Conservation (phyloP, 2,329 filamentous ascomycete genomes). For the Ascochyta rabiei region DNA sequence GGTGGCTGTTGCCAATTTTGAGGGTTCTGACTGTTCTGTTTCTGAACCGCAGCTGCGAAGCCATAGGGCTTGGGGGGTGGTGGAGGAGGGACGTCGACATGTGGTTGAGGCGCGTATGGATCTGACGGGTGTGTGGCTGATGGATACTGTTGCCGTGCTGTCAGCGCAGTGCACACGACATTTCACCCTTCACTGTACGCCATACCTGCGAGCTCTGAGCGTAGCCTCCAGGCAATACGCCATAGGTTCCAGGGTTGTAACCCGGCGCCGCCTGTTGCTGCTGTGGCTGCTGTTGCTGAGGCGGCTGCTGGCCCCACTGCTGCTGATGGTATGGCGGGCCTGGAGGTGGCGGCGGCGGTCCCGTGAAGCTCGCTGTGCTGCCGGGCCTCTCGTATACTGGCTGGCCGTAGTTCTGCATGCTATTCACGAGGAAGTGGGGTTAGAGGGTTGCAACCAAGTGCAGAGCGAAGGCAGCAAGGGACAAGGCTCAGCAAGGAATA, state of each 20-base stretch:
- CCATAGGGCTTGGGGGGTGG: slow-evolving; percentile 46
- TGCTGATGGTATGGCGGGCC: slow-evolving; percentile 39
- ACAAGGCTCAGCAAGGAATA: slow-evolving; percentile 10
- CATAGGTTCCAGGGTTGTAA: slow-evolving; percentile 44
- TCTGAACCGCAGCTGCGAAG: slow-evolving; percentile 37
- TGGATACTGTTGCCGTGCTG: neutral
- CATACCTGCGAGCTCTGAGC: slow-evolving; percentile 26
- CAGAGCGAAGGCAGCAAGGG: slow-evolving; percentile 15
- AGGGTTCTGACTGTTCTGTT: slow-evolving; percentile 13
- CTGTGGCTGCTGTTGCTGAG: slow-evolving; percentile 24
- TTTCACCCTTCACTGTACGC: neutral
- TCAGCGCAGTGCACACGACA: neutral
- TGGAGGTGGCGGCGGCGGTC: slow-evolving; percentile 30
- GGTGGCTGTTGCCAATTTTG: slow-evolving; percentile 27
- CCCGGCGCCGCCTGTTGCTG: slow-evolving; percentile 29
- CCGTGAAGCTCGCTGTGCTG: slow-evolving; percentile 38
- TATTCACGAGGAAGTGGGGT: slow-evolving; percentile 23
- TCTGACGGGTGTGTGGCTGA: slow-evolving; percentile 17
- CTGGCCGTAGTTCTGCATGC: slow-evolving; percentile 45
- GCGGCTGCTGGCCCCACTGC: slow-evolving; percentile 38
- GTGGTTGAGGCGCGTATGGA: slow-evolving; percentile 31
- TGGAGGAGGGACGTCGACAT: slow-evolving; percentile 42
- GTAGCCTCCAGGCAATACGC: slow-evolving; percentile 38
- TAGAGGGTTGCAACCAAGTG: slow-evolving; percentile 13
- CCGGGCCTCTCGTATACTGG: slow-evolving; percentile 40